Evolutionary conservation across 202 grass and related monocot species (phyloP), one percentile per base, ranked within the genome.

Genomic region (Schoenoplectus tabernaemontani): DNA sequence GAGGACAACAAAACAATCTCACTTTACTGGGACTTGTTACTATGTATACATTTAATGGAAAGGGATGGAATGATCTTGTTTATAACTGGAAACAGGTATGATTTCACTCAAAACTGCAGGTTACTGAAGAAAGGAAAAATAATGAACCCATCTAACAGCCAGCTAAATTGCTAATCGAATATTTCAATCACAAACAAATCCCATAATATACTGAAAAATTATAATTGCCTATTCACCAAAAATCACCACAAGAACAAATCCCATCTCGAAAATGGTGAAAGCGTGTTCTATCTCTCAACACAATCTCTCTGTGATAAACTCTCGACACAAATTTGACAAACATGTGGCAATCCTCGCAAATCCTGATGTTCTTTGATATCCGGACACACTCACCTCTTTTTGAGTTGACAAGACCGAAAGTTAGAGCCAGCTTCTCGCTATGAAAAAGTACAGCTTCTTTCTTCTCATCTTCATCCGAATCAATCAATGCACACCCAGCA

Each of bases 401-500:
- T 51, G 60, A 87, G 83, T 72, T 58, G 36, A 87, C 73, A n/a
- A 86, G 77, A 54, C 73, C 82, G 73, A 78, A 84, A 41, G 74
- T 23, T 8, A 78, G 36, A 67, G 50, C 50, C 48, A 86, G 57
- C 37, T 90, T 87, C 76, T 79, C 86, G 23, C 82, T 84, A 33
- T 85, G 85, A 69, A 88, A 47, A 9, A 88, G 67, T 77, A 83
- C 28, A 73, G 79, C 66, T 62, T 83, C 88, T 65, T 60, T 78
- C 50, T 83, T 87, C 48, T 88, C 86, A 41, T 88, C 86, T 74
- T 88, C 86, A 75, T 88, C 57, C 24, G 76, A 77, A 76, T 87
- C 74, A 85, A 86, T 50, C 76, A 64, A 81, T 36, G 80, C 66
- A 41, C 68, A 44, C 9, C 57, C 51, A 32, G 53, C 48, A 58